Conservation (phyloP, 768 basidiomycete genomes). For the Rhizopogon roseolus region DNA sequence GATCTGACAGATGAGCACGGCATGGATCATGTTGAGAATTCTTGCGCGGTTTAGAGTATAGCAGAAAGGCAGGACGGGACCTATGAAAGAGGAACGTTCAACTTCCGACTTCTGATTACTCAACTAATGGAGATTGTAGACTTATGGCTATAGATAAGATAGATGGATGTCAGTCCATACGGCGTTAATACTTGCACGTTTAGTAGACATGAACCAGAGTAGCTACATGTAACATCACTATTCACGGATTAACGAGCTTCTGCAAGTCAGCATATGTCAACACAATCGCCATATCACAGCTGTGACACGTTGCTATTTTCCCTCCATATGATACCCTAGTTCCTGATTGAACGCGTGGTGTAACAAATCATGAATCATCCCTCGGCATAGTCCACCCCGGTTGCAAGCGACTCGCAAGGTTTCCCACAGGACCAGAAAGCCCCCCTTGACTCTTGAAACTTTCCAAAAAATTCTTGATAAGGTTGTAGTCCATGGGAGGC, state of each 20-base stretch:
- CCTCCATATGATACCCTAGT: not conserved
- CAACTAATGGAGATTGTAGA: no score
- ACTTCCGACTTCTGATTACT: not conserved
- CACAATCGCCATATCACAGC: not conserved
- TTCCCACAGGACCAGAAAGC: conserved; percentile 86
- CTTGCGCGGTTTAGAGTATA: not conserved
- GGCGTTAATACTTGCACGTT: no score
- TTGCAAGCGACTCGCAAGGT: conserved; percentile 79
- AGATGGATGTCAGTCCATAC: no score
- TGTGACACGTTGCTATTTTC: not conserved
- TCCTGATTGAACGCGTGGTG: not conserved
- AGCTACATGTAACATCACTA: no score
- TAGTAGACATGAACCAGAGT: no score
- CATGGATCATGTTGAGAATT: conserved; percentile 62
- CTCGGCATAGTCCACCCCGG: conserved; percentile 72
- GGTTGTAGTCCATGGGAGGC: conserved; percentile 69
- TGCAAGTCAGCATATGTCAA: no score
- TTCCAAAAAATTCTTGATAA: conserved; percentile 97
- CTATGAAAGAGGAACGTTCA: not conserved
- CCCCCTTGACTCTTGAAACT: conserved; percentile 93
- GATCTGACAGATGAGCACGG: conserved; percentile 75
- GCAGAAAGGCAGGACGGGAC: not conserved
- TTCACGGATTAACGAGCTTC: no score
- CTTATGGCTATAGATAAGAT: no score
- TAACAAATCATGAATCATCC: conserved; percentile 42